A percentile compares a stretch with the other conserved stretches of the same genome.
Evolutionary conservation across 2,329 filamentous ascomycete species (phyloP).

Genomic region (Colletotrichum costaricense): DNA sequence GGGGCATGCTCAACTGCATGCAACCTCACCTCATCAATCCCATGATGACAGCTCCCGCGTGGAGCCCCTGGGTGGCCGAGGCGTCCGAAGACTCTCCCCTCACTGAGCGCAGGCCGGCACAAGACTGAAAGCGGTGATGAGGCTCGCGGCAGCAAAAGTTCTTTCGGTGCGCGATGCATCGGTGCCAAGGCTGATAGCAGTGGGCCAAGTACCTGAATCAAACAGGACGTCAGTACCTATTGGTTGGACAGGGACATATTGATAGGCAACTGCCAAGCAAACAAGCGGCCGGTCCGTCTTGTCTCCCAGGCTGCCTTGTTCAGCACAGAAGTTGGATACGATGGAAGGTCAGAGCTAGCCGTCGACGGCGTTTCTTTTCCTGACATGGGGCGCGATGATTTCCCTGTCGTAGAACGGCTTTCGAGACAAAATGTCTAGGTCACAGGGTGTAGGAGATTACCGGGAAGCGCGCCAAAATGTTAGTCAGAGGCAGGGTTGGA

Average conservation of each 20-base stretch:
- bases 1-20: background rate
- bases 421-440: background rate
- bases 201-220: slow-evolving; percentile 18
- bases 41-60: slow-evolving; percentile 1
- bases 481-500: too few species aligned
- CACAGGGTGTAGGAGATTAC: background rate
- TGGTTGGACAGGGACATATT: background rate
- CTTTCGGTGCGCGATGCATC: background rate
- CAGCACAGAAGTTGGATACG: background rate
- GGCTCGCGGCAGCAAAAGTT: slow-evolving; percentile 11
- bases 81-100: background rate
- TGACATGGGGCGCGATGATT: background rate
- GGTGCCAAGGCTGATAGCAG: slow-evolving; percentile 10
- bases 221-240: background rate
- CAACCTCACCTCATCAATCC: background rate
- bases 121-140: background rate
- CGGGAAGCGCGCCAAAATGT: background rate
- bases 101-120: too few species aligned
- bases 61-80: background rate
- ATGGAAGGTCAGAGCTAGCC: background rate
- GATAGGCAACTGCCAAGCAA: slow-evolving; percentile 26
- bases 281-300: slow-evolving; percentile 9
- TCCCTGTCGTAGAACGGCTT: background rate
- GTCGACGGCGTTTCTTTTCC: background rate
- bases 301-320: background rate